Base-by-base conservation (phyloP, 495 filamentous ascomycete genomes). In the Penicillium waksmanii region DNA sequence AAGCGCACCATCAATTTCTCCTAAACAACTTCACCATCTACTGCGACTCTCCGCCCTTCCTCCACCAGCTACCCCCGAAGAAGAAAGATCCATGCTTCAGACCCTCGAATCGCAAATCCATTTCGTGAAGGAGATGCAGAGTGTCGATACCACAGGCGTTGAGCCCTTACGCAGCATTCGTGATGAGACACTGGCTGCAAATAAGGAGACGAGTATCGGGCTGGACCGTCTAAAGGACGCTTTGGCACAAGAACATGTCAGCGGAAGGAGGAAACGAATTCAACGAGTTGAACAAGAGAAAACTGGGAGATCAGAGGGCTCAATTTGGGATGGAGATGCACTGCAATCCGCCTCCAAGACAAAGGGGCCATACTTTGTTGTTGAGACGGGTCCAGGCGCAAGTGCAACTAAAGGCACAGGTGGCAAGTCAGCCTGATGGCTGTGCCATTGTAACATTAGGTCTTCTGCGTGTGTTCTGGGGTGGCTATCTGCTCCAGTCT, bases 21-120 rank as follows among this genome's bases (percentile, higher is more conserved):
- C 82, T 5, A 71, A 82, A 57, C 76, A 87, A 66, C 82, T 98
- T 1, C 85, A 84, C 60, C 95, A 97, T 73, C 88, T 99, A 11
- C 87, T 96, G 42, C 89, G 91, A 15, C 87, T 98, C 57, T 96
- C 93, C 7, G 92, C 95, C 33, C 87, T 98, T 0, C 92, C 94
- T 0, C 81, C 81, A 7, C 93, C 95, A 2, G 65, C 77, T 12
- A 80, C 77, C 17, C 63, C 74, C 8, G 80, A 76, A 31, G 84
- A 88, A 64, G 85, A 91, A 63, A 53, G 73, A 0, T 63, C 75
- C 9, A 90, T 96, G 85, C 77, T 95, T 5, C 62, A 82, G 18
- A 91, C 89, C 0, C 82, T 99, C 7, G 79, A 86, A 44, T 86
- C 91, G 10, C 95, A 99, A 65, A 83, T 99, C 0, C 87, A 91